Evolutionary conservation across 106 monocot genomes (phyloP).

Genomic region (Iris macrosiphon): DNA sequence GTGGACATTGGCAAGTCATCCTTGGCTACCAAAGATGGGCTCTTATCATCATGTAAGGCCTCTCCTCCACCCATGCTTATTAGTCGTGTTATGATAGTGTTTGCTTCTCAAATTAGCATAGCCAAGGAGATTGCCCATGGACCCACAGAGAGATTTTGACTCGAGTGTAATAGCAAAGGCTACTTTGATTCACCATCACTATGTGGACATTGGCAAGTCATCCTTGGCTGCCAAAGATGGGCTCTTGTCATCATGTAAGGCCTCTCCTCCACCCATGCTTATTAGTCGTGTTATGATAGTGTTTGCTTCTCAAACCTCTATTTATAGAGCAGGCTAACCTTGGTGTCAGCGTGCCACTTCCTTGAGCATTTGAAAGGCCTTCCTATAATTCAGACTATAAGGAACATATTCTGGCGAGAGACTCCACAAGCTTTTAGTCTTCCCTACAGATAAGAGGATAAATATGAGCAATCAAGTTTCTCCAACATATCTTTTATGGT

Average conservation of each 20-base stretch:
- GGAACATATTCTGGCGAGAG: no score
- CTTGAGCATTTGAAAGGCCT: no score
- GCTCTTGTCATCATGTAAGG: conserved; percentile 7
- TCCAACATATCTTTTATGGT: no score
- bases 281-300: not conserved
- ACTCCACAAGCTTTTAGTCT: no score
- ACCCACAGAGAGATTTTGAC: not conserved
- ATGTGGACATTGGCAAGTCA: not conserved
- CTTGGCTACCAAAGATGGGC: conserved; percentile 9
- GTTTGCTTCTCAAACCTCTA: no score
- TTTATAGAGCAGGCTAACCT: no score
- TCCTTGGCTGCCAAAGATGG: conserved; percentile 8
- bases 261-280: not conserved
- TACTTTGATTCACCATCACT: not conserved
- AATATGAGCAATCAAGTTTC: no score
- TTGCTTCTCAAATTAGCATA: not conserved
- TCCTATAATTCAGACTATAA: no score
- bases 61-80: not conserved
- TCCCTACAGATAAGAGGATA: no score
- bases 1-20: conserved; percentile 1
- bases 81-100: not conserved
- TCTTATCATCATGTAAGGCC: conserved; percentile 7
- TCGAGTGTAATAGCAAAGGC: no score
- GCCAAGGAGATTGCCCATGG: conserved; percentile 6
- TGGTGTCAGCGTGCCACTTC: no score